Evolutionary conservation across 306 rosid species (phyloP).

Genomic region (Gillenia trifoliata): DNA sequence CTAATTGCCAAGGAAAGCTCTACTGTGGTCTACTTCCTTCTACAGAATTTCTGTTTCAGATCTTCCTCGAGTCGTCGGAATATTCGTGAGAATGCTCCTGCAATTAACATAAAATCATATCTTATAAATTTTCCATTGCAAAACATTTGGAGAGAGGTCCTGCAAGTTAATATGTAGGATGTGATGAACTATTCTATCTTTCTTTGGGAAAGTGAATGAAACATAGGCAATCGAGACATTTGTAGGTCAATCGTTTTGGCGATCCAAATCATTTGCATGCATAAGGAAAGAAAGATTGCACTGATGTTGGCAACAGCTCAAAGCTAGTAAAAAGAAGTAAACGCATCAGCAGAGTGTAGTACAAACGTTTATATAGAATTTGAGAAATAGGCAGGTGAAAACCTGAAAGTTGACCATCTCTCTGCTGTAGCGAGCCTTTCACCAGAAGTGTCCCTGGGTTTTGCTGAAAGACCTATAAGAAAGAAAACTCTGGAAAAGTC

Average conservation of each 20-base stretch:
- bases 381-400: conserved; percentile 5
- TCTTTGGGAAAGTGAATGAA: not conserved
- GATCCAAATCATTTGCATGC: not conserved
- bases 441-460: conserved; percentile 77
- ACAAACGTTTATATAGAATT: not conserved
- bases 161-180: not conserved
- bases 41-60: conserved; percentile 45
- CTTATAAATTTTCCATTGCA: not conserved
- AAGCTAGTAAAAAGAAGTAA: not conserved
- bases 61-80: conserved; percentile 57
- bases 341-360: not conserved
- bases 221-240: not conserved
- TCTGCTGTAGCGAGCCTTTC: conserved; percentile 73
- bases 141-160: too few relatives aligned
- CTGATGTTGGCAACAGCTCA: not conserved
- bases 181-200: not conserved
- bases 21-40: conserved; percentile 24
- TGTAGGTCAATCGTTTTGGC: not conserved
- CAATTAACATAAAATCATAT: conserved; percentile 22
- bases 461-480: conserved; percentile 81
- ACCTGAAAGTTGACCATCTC: conserved; percentile 58
- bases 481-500: not conserved
- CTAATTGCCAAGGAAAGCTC: not conserved
- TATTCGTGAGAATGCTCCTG: conserved; percentile 55
- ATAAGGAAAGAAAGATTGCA: not conserved